Conservation (phyloP, 805 yeast species). For the Nakazawaea ernobii region DNA sequence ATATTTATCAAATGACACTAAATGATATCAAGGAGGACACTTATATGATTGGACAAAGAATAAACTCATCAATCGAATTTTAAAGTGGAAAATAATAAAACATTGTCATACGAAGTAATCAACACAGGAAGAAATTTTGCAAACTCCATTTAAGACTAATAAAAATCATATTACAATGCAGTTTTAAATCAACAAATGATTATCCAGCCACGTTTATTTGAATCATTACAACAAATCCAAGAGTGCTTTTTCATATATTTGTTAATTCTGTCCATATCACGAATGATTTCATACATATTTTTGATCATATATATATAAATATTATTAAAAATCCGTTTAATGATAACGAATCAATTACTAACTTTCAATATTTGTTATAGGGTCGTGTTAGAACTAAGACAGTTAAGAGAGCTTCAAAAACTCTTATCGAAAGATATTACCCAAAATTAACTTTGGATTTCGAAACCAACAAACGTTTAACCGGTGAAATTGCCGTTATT, state of each 20-base stretch:
- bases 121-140: not conserved
- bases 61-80: not conserved
- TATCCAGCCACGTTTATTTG: no score
- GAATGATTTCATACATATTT: no score
- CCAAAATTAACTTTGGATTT: constrained; percentile 99
- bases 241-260: no score
- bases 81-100: not conserved
- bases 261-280: no score
- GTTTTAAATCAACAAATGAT: no score
- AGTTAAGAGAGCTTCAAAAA: constrained; percentile 99
- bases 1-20: not conserved
- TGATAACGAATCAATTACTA: not conserved
- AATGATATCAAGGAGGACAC: no score
- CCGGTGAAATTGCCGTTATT: constrained; percentile 97
- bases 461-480: constrained; percentile 99
- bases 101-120: not conserved
- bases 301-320: no score
- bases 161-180: no score
- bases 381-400: constrained; percentile 99
- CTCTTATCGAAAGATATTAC: constrained; percentile 98
- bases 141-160: no score
- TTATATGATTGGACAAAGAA: no score
- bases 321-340: no score
- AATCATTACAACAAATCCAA: no score
- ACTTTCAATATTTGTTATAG: constrained; percentile 34